Evolutionary conservation across 768 basidiomycete genomes (phyloP).

Genomic region (Lactifluus echinatus): DNA sequence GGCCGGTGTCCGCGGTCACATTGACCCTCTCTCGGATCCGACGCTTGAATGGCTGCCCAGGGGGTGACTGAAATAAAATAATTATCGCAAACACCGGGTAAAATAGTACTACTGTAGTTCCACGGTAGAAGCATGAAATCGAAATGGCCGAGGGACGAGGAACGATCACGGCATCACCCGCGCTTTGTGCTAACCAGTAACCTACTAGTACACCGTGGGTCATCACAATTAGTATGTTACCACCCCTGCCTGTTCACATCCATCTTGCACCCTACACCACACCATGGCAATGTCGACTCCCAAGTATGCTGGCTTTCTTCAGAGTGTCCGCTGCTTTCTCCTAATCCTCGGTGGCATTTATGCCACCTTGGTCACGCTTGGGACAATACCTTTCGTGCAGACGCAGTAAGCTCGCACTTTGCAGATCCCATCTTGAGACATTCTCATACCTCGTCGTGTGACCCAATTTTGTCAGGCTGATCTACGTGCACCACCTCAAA

Average conservation of each 20-base stretch:
- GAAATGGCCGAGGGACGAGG: background rate
- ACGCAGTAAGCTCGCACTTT: slow-evolving; percentile 43
- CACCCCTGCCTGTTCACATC: background rate
- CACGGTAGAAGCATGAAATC: background rate
- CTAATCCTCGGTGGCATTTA: slow-evolving; percentile 45
- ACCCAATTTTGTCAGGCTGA: slow-evolving; percentile 28
- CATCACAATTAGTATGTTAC: too few species aligned
- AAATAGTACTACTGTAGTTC: too few species aligned
- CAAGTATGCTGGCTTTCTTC: slow-evolving; percentile 13
- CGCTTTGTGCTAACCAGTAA: too few species aligned
- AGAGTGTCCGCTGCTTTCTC: slow-evolving; percentile 25
- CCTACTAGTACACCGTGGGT: too few species aligned
- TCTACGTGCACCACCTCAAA: slow-evolving; percentile 61
- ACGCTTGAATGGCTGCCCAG: too few species aligned
- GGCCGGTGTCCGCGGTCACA: too few species aligned
- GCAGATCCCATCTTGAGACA: background rate
- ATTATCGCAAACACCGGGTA: too few species aligned
- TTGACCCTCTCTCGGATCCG: too few species aligned
- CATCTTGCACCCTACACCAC: background rate
- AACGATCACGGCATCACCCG: background rate
- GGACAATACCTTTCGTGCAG: slow-evolving; percentile 58
- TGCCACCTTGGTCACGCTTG: slow-evolving; percentile 37
- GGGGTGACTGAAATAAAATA: too few species aligned
- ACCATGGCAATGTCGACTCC: background rate
- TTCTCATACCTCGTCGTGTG: slow-evolving; percentile 22